phyloP scores from a whole-genome alignment of 139 green algal species.

The Tetradesmus lagerheimii region DNA sequence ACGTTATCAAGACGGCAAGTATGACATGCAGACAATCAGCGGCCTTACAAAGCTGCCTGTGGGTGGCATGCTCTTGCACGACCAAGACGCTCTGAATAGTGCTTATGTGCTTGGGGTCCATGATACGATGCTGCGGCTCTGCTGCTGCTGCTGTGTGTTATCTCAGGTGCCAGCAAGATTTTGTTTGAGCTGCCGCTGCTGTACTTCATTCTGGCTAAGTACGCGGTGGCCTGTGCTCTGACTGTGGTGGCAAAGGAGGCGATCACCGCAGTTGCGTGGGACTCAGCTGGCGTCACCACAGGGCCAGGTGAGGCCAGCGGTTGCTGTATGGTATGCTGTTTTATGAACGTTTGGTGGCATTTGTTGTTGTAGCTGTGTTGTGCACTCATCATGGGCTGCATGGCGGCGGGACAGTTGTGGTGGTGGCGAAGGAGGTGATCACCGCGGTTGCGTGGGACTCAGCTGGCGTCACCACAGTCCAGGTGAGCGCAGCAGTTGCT shows the following conservation, averaged over 20 bases:
- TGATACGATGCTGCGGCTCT: too few relatives aligned
- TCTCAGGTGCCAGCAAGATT: constrained; percentile 62
- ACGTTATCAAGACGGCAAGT: too few relatives aligned
- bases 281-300: constrained; percentile 48
- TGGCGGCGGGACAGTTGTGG: too few relatives aligned
- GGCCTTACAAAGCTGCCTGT: too few relatives aligned
- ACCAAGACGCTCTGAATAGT: too few relatives aligned
- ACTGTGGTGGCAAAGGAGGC: constrained; percentile 52
- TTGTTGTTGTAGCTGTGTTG: constrained; percentile 36
- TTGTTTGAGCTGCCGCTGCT: constrained; percentile 59
- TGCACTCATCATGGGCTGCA: background rate
- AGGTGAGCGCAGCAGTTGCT: background rate
- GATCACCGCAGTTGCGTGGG: constrained; percentile 64
- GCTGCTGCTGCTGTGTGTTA: background rate
- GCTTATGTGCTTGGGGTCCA: too few relatives aligned
- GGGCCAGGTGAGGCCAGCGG: background rate
- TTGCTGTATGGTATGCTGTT: background rate
- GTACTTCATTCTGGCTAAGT: constrained; percentile 69
- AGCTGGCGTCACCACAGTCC: constrained; percentile 34
- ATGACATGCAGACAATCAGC: too few relatives aligned
- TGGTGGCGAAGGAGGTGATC: constrained; percentile 51
- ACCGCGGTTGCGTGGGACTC: constrained; percentile 62
- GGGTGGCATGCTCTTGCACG: too few relatives aligned
- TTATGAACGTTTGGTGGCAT: too few relatives aligned
- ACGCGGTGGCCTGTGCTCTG: constrained; percentile 51